A percentile compares a stretch with the other conserved stretches of the same genome.
These are phyloP conservation scores for Bromus sterilis DNA, from an alignment of 176 grass and related monocot species.

Conservation along the genomic window DNA sequence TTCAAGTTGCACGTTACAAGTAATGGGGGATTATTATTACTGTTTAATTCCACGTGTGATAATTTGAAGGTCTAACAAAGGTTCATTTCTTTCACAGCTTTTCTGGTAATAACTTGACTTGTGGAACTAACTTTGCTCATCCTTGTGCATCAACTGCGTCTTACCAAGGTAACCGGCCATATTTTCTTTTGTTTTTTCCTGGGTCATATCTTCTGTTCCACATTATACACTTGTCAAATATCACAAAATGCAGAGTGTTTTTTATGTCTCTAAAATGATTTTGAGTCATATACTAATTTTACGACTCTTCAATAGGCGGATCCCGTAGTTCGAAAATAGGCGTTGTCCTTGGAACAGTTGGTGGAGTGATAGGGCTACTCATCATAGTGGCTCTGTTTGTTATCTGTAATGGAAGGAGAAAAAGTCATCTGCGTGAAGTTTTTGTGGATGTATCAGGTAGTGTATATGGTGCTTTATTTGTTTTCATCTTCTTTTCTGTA, in stretches of 20 bases:
- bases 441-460: slow-evolving; percentile 98
- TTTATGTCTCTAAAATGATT: not conserved
- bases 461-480: slow-evolving; percentile 1
- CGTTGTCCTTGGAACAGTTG: slow-evolving; percentile 69
- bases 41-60: slow-evolving; percentile 1
- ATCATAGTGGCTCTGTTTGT: slow-evolving; percentile 55
- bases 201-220: slow-evolving; percentile 1
- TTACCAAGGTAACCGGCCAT: slow-evolving; percentile 53
- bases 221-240: slow-evolving; percentile 14
- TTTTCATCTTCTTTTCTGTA: not conserved
- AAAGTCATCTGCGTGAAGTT: slow-evolving; percentile 45
- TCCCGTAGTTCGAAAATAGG: slow-evolving; percentile 64
- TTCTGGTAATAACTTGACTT: slow-evolving; percentile 83
- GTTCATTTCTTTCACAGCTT: slow-evolving; percentile 64
- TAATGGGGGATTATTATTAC: slow-evolving; percentile 28
- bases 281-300: too few species aligned
- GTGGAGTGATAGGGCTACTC: slow-evolving; percentile 58
- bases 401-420: slow-evolving; percentile 67
- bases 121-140: slow-evolving; percentile 63
- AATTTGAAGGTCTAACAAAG: slow-evolving; percentile 23
- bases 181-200: not conserved
- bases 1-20: slow-evolving; percentile 96
- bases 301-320: slow-evolving; percentile 38
- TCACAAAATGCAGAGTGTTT: not conserved
- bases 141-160: slow-evolving; percentile 63